Base-by-base conservation (phyloP, 108 stramenopile species). In the Schizochytrium sp. region DNA sequence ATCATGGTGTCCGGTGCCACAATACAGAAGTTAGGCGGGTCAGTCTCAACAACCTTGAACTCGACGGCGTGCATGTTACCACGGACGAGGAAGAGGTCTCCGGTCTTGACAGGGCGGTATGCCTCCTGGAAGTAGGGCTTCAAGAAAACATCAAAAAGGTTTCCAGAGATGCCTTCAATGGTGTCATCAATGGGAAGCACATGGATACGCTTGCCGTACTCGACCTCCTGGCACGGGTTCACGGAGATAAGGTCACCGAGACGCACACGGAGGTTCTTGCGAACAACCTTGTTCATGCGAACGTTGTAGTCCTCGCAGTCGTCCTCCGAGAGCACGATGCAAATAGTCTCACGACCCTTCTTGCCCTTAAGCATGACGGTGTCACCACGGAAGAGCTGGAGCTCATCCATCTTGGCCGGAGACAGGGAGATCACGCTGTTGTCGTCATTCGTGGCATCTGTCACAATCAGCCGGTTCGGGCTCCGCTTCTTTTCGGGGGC, bases 41-140 rank as follows among this genome's bases (percentile, higher is more conserved):
- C 98, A 3, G 97, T 99, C 92, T 98, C 99, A 56, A 99, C 98
- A 38, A 99, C 98, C 94, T 99, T 99, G 96, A 98, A 98, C 91
- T 99, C 98, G 15, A 99, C 98, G 72, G 97, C 97, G 93, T 98
- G 99, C 99, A 99, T 99, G 72, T 98, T 98, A 69, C 95, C 94
- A 49, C 99, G 92, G 13, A 99, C 99, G 89, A 99, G 91, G 88
- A 99, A 99, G 53, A 98, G 92, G 91, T 99, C 99, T 2, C 99
- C 99, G 95, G 98, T 98, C 93, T 97, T 97, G 90, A 99, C 97
- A 59, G 99, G 99, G 64, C 99, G 97, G 95, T 98, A 99, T 15
- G 98, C 98, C 94, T 99, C 99, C 87, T 98, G 90, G 90, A 99
- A 99, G 96, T 99, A 99, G 4, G 99, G 99, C 95, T 99, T 98